Conservation (phyloP, 2,329 filamentous ascomycete species). For the Botryosphaeria dothidea region DNA sequence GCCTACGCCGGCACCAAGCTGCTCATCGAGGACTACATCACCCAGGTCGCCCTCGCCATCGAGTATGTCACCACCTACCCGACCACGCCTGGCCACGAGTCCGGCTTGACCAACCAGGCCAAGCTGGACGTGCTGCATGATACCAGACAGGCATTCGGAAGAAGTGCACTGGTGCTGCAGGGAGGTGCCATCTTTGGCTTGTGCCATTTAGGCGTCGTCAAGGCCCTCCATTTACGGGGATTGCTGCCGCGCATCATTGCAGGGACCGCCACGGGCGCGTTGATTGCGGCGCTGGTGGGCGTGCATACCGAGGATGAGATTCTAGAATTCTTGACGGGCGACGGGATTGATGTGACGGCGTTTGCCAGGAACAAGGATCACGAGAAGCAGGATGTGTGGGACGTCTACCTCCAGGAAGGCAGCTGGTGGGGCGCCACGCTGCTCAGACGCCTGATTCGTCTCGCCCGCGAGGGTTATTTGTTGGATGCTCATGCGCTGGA, state of each 20-base stretch:
- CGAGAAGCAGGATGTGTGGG: slow-evolving; percentile 24
- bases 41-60: slow-evolving; percentile 78
- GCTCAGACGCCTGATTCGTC: slow-evolving; percentile 65
- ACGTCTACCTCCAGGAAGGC: slow-evolving; percentile 25
- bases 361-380: slow-evolving; percentile 56
- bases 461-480: slow-evolving; percentile 76
- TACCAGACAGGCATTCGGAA: slow-evolving; percentile 82
- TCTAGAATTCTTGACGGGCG: slow-evolving; percentile 72
- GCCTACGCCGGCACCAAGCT: slow-evolving; percentile 88
- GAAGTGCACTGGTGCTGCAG: slow-evolving; percentile 82
- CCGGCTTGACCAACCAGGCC: slow-evolving; percentile 66
- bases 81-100: slow-evolving; percentile 51
- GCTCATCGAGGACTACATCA: slow-evolving; percentile 87
- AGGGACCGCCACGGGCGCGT: slow-evolving; percentile 83
- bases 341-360: slow-evolving; percentile 78
- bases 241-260: slow-evolving; percentile 87
- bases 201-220: slow-evolving; percentile 88
- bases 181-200: slow-evolving; percentile 90
- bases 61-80: slow-evolving; percentile 72
- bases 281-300: slow-evolving; percentile 85
- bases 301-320: slow-evolving; percentile 87
- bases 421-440: slow-evolving; percentile 56
- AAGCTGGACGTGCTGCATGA: slow-evolving; percentile 87
- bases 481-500: slow-evolving; percentile 81
- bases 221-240: slow-evolving; percentile 77